A percentile compares a stretch with the other conserved stretches of the same genome.
Conservation (phyloP, 228 moss, liverwort and hornwort species). For the Sphagnum magellanicum region DNA sequence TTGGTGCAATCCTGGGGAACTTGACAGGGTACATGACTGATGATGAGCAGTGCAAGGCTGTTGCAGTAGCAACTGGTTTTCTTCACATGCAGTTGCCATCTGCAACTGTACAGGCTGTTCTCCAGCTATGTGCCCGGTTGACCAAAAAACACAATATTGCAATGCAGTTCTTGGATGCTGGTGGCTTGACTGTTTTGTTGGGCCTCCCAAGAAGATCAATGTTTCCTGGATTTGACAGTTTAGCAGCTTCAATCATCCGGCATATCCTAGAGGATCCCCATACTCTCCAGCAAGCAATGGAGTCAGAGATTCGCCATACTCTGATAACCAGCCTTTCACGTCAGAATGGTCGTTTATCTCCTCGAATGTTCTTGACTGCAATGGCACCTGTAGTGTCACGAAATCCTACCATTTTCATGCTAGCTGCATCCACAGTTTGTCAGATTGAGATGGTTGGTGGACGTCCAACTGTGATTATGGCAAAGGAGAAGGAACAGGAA, state of each 20-base stretch:
- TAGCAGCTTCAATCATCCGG: slow-evolving; percentile 80
- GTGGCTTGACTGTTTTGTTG: slow-evolving; percentile 64
- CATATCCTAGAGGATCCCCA: slow-evolving; percentile 96
- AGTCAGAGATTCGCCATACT: slow-evolving; percentile 85
- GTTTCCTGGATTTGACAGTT: slow-evolving; percentile 85
- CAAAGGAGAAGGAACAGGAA: slow-evolving; percentile 72
- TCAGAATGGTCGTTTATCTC: slow-evolving; percentile 89
- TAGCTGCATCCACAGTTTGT: slow-evolving; percentile 74
- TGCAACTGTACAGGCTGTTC: slow-evolving; percentile 73
- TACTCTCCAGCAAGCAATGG: slow-evolving; percentile 90
- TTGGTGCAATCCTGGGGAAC: slow-evolving; percentile 65
- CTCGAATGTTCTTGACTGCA: slow-evolving; percentile 90
- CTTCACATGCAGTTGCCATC: slow-evolving; percentile 71
- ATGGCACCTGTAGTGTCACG: slow-evolving; percentile 92
- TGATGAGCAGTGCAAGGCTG: slow-evolving; percentile 70
- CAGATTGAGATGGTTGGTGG: slow-evolving; percentile 75
- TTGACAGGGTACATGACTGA: slow-evolving; percentile 78
- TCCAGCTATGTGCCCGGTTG: slow-evolving; percentile 85
- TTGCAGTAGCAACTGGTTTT: slow-evolving; percentile 60
- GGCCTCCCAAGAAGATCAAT: slow-evolving; percentile 57
- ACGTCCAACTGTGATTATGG: slow-evolving; percentile 66
- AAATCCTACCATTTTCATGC: slow-evolving; percentile 88
- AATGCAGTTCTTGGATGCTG: slow-evolving; percentile 77
- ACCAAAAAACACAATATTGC: slow-evolving; percentile 83
- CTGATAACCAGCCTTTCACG: slow-evolving; percentile 71